phyloP scores from a whole-genome alignment of 2,329 filamentous ascomycete genomes.

The Clathrospora elynae region DNA sequence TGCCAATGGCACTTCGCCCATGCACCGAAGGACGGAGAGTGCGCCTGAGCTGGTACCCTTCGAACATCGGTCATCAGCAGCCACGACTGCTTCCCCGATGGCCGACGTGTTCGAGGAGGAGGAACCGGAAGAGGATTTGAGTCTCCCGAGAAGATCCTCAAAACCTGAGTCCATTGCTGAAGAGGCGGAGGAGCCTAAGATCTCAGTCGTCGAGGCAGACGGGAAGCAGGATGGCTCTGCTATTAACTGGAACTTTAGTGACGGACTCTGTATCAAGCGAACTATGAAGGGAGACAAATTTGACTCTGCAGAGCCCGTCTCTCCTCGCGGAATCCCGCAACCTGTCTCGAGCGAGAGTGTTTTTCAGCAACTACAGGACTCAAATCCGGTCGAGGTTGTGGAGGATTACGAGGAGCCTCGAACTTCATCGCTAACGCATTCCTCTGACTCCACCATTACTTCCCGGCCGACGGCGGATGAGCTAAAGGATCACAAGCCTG shows the following conservation, averaged over 20 bases:
- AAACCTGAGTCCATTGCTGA: constrained; percentile 24
- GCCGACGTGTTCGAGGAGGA: constrained; percentile 87
- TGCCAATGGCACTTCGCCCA: constrained; percentile 75
- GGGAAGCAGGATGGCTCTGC: constrained; percentile 44
- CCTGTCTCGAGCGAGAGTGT: constrained; percentile 9
- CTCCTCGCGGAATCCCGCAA: constrained; percentile 31
- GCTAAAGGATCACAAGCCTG: constrained; percentile 45
- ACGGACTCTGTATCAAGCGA: constrained; percentile 46
- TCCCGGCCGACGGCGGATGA: constrained; percentile 38
- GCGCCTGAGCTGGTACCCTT: constrained; percentile 80
- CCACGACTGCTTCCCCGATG: constrained; percentile 74
- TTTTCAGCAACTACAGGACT: constrained; percentile 22
- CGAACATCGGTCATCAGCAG: constrained; percentile 56
- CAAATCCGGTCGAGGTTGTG: constrained; percentile 51
- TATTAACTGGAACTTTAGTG: constrained; percentile 53
- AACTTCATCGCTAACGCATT: constrained; percentile 56
- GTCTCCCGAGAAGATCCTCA: constrained; percentile 13
- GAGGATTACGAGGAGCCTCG: constrained; percentile 56
- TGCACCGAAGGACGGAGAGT: constrained; percentile 78
- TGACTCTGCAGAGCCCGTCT: constrained; percentile 28
- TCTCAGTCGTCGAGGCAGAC: constrained; percentile 55
- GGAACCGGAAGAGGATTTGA: constrained; percentile 63
- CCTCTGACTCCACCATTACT: constrained; percentile 56
- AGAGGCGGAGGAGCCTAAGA: constrained; percentile 49
- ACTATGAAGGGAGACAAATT: constrained; percentile 15